Evolutionary conservation across 2,329 filamentous ascomycete species (phyloP), one percentile per base, ranked within the genome.

Genomic region (Leptographium wingfieldii): DNA sequence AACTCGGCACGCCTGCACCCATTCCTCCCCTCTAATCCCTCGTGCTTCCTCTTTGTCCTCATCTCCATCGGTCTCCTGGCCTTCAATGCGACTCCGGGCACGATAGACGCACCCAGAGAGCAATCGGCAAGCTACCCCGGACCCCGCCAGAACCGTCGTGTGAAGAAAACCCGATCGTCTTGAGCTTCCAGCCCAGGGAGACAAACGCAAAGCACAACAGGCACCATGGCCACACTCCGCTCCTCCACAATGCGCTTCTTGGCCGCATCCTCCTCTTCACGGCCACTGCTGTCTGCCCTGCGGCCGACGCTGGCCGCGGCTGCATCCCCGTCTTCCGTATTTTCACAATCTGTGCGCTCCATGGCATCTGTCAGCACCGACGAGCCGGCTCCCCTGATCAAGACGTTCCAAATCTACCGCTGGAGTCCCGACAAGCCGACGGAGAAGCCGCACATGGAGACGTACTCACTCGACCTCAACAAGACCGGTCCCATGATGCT

Each of bases 401-500:
- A 96, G 86, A 91, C 88, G 57, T 99, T 99, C 84, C 87, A 96
- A 76, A 87, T 99, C 80, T 99, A 99, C 85, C 85, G 94, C 73
- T 99, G 94, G 94, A 95, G 95, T 73, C 94, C 94, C 63, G 94
- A 97, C 72, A 82, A 86, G 72, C 94, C 94, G 61, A 84, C 85
- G 70, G 86, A 89, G 75, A 99, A 99, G 85, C 94, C 94, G 63
- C 82, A 80, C 73, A 96, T 99, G 89, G 91, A 99, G 80, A 84
- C 83, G 67, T 99, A 97, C 78, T 89, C 88, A 43, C 80, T 99
- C 70, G 94, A 99, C 73, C 78, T 99, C 68, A 97, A 97, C 81
- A 96, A 97, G 87, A 99, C 94, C 51, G 94, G 94, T 38, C 94
- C 94, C 67, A 99, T 99, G 94, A 86, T 99, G 77, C 77, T 99